Conservation (phyloP, 2,329 filamentous ascomycete species). For the Sporothrix variecibatus region DNA sequence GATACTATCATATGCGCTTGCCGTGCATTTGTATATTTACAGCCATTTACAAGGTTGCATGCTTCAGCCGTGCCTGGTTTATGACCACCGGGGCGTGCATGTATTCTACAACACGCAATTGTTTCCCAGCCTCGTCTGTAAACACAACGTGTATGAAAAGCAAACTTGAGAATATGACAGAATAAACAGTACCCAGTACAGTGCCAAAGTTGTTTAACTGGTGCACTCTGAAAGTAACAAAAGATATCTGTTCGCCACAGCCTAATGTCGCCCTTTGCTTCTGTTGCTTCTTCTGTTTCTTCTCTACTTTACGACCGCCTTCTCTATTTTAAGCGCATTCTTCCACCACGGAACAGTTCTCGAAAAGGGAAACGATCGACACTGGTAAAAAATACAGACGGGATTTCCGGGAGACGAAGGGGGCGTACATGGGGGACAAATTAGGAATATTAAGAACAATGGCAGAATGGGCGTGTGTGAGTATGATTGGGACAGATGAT, state of each 20-base stretch:
- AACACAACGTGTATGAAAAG: background rate
- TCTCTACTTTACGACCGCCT: background rate
- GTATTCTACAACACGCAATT: background rate
- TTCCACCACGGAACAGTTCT: slow-evolving; percentile 14
- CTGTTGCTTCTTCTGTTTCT: slow-evolving; percentile 10
- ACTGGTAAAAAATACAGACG: background rate
- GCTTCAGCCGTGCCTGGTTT: background rate
- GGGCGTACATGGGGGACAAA: background rate
- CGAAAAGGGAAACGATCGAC: slow-evolving; percentile 21
- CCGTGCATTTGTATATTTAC: background rate
- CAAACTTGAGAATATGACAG: background rate
- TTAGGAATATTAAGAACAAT: background rate
- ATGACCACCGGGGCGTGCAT: background rate
- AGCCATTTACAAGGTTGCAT: background rate
- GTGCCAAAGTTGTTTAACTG: background rate
- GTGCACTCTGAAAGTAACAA: background rate
- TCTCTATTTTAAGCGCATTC: slow-evolving; percentile 20
- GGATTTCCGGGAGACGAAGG: slow-evolving; percentile 12
- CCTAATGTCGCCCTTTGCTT: background rate
- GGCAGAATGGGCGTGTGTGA: background rate
- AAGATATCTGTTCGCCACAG: background rate
- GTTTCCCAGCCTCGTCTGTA: background rate
- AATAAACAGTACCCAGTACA: background rate
- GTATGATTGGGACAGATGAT: background rate
- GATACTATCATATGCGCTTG: background rate